These are phyloP conservation scores for Clavispora vitiphila DNA, from an alignment of 805 yeast species.

Conservation along the genomic window DNA sequence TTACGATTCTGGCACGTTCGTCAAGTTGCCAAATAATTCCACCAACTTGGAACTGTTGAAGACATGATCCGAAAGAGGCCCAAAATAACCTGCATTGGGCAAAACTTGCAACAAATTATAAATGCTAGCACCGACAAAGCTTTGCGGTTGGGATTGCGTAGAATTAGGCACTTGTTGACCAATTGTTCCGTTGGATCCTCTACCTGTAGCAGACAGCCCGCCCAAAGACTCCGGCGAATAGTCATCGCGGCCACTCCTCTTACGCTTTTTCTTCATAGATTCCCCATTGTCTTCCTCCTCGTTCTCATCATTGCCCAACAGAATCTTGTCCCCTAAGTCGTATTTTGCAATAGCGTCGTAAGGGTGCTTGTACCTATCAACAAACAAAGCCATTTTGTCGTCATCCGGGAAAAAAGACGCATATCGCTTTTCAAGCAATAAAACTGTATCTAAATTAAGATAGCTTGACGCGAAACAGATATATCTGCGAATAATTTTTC, in stretches of 20 bases:
- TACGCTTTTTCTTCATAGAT: not conserved
- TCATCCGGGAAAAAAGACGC: constrained; percentile 62
- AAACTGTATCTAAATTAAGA: constrained; percentile 66
- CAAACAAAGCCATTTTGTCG: constrained; percentile 33
- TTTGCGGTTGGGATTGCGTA: constrained; percentile 9
- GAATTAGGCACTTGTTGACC: constrained; percentile 6
- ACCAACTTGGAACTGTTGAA: constrained; percentile 55
- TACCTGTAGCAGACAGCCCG: constrained; percentile 1
- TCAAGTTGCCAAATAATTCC: constrained; percentile 29
- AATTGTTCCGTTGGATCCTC: not conserved
- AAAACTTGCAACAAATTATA: constrained; percentile 48
- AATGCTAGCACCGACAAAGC: constrained; percentile 30
- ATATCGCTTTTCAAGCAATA: constrained; percentile 62
- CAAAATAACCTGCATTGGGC: constrained; percentile 58
- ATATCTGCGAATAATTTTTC: constrained; percentile 40
- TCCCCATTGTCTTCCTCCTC: constrained; percentile 12
- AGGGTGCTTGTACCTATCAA: constrained; percentile 36
- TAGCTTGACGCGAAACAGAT: constrained; percentile 63
- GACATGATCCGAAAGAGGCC: constrained; percentile 39
- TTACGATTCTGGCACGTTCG: constrained; percentile 14
- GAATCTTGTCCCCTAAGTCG: constrained; percentile 26
- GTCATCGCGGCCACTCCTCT: constrained; percentile 1
- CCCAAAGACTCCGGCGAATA: constrained; percentile 7
- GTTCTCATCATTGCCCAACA: constrained; percentile 9
- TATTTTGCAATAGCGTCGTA: constrained; percentile 32